A percentile compares a stretch with the other conserved stretches of the same genome.
phyloP scores from a whole-genome alignment of 257 asterid genomes.

The Primulina tabacum region DNA sequence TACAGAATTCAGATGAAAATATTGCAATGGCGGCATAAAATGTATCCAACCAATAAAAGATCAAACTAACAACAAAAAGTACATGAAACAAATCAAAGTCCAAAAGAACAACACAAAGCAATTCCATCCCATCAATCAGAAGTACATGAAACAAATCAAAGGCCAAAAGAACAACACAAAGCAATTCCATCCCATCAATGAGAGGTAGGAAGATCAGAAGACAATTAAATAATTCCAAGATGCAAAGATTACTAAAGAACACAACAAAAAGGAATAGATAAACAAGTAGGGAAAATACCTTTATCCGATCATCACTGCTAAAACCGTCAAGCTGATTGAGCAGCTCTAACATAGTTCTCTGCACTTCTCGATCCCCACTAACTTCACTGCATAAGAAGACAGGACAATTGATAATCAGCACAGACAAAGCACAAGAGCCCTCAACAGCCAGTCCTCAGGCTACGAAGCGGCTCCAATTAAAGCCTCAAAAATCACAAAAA shows the following conservation, averaged over 20 bases:
- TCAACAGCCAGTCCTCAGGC: background rate
- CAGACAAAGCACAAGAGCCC: slow-evolving; percentile 5
- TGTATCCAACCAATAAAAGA: background rate
- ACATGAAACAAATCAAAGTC: background rate
- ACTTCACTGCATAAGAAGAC: slow-evolving; percentile 63
- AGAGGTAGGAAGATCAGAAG: background rate
- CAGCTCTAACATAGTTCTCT: slow-evolving; percentile 85
- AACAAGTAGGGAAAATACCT: slow-evolving; percentile 37
- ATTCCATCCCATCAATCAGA: background rate
- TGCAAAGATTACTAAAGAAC: background rate
- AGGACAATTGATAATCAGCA: slow-evolving; percentile 19
- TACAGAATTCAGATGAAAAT: background rate
- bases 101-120: background rate
- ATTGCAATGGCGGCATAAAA: background rate
- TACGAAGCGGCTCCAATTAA: no score
- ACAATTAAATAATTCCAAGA: background rate
- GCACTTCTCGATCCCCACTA: slow-evolving; percentile 93
- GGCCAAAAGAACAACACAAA: background rate
- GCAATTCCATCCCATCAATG: no score
- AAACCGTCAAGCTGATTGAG: slow-evolving; percentile 96
- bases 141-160: background rate
- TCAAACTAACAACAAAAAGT: background rate
- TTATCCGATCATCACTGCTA: slow-evolving; percentile 85
- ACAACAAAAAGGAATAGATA: background rate
- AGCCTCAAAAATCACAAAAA: slow-evolving; percentile 7